Percentiles rank a stretch among this genome's conserved stretches.
Evolutionary conservation across 768 basidiomycete species (phyloP).

Genomic region (Amanita pseudoporphyria): DNA sequence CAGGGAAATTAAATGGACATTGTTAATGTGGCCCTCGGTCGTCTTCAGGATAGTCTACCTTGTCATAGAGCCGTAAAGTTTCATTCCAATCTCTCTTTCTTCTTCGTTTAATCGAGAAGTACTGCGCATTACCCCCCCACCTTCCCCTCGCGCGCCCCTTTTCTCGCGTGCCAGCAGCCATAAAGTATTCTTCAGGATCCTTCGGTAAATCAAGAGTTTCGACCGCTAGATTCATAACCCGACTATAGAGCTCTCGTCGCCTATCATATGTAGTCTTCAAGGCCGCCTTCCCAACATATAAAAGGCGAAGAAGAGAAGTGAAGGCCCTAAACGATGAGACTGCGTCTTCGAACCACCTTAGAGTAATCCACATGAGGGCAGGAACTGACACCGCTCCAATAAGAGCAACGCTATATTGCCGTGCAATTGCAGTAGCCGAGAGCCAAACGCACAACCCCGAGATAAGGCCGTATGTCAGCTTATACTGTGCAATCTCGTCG

Average conservation of each 20-base stretch:
- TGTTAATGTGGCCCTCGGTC: conserved; percentile 17
- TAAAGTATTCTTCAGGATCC: conserved; percentile 62
- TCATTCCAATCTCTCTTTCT: conserved; percentile 90
- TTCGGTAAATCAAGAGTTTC: conserved; percentile 49
- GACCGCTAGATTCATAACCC: conserved; percentile 58
- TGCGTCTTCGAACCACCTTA: conserved; percentile 84
- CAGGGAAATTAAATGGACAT: neutral
- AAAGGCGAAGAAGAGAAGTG: conserved; percentile 46
- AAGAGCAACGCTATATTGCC: conserved; percentile 39
- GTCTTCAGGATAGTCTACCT: conserved; percentile 72
- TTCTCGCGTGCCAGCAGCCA: conserved; percentile 46
- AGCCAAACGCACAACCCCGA: conserved; percentile 67
- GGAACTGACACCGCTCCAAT: conserved; percentile 57
- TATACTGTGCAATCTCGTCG: conserved; percentile 88
- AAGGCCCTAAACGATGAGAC: conserved; percentile 73
- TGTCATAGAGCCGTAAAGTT: conserved; percentile 70
- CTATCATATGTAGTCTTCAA: conserved; percentile 43
- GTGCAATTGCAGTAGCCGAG: conserved; percentile 45
- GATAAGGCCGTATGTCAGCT: conserved; percentile 72
- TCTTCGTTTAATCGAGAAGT: conserved; percentile 71
- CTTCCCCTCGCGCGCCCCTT: conserved; percentile 59
- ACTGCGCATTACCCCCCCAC: conserved; percentile 66
- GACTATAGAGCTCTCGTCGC: conserved; percentile 49
- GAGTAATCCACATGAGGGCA: conserved; percentile 78
- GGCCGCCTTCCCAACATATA: conserved; percentile 50